Conservation (phyloP, 23 red algal species). For the Gracilaria domingensis region DNA sequence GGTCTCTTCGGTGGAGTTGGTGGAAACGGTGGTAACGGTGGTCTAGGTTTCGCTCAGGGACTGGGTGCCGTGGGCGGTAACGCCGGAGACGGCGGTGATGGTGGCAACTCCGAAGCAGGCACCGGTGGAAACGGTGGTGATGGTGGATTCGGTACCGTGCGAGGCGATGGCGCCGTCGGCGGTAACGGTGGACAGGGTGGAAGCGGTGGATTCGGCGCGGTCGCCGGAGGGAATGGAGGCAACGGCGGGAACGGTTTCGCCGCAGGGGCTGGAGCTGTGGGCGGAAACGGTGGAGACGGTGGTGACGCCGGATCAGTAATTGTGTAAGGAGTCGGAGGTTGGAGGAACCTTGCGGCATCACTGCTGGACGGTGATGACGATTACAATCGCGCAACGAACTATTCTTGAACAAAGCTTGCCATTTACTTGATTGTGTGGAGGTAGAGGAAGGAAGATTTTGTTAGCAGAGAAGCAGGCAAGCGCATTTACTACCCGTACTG, state of each 20-base stretch:
- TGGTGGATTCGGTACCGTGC: slow-evolving; percentile 29
- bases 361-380: slow-evolving; percentile 32
- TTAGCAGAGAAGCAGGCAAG: background rate
- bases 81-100: slow-evolving; percentile 31
- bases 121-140: slow-evolving; percentile 23
- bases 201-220: background rate
- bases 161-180: slow-evolving; percentile 12
- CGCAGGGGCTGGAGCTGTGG: slow-evolving; percentile 3
- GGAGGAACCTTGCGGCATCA: background rate
- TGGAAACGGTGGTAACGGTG: slow-evolving; percentile 36
- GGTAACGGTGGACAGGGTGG: slow-evolving; percentile 24
- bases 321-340: background rate
- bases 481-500: slow-evolving; percentile 23
- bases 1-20: slow-evolving; percentile 9
- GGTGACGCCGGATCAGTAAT: slow-evolving; percentile 35
- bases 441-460: background rate
- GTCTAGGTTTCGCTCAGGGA: slow-evolving; percentile 25
- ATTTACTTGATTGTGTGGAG: background rate
- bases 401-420: slow-evolving; percentile 12
- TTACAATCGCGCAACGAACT: slow-evolving; percentile 26
- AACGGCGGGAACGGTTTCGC: slow-evolving; percentile 28
- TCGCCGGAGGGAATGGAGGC: slow-evolving; percentile 5
- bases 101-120: slow-evolving; percentile 21
- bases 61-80: slow-evolving; percentile 7
- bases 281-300: slow-evolving; percentile 34